Evolutionary conservation across 176 grass and related monocot species (phyloP).

Genomic region (Alopecurus myosuroides): DNA sequence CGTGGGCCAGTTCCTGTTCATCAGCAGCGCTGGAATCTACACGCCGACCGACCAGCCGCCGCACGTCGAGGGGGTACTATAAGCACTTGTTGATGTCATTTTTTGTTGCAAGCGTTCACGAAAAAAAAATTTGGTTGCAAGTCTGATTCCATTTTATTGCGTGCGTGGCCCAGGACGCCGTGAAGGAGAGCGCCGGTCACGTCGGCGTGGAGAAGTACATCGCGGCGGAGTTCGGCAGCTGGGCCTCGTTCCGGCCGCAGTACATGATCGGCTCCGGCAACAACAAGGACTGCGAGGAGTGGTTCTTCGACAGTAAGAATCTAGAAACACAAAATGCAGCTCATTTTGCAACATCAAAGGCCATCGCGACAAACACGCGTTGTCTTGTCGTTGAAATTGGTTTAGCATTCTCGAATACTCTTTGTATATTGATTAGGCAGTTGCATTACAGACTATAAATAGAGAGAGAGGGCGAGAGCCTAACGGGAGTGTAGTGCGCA

Average conservation of each 20-base stretch:
- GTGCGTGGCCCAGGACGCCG: slow-evolving; percentile 43
- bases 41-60: slow-evolving; percentile 51
- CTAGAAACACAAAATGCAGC: too few relatives aligned
- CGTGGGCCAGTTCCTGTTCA: slow-evolving; percentile 75
- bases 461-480: too few relatives aligned
- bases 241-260: slow-evolving; percentile 80
- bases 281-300: slow-evolving; percentile 99
- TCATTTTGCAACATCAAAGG: not conserved
- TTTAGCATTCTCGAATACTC: too few relatives aligned
- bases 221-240: slow-evolving; percentile 60
- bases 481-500: too few relatives aligned
- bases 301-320: slow-evolving; percentile 91
- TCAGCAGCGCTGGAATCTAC: slow-evolving; percentile 94
- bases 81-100: not conserved
- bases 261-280: slow-evolving; percentile 99
- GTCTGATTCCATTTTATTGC: not conserved
- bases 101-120: too few relatives aligned
- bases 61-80: slow-evolving; percentile 81
- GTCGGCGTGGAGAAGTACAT: slow-evolving; percentile 84
- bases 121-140: too few relatives aligned
- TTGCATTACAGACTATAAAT: too few relatives aligned
- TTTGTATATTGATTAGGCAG: too few relatives aligned
- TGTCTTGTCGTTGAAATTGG: not conserved
- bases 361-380: not conserved
- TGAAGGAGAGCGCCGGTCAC: slow-evolving; percentile 83